These are phyloP conservation scores for Sporothrix luriei DNA, from an alignment of 2,329 filamentous ascomycete species.

Conservation along the genomic window DNA sequence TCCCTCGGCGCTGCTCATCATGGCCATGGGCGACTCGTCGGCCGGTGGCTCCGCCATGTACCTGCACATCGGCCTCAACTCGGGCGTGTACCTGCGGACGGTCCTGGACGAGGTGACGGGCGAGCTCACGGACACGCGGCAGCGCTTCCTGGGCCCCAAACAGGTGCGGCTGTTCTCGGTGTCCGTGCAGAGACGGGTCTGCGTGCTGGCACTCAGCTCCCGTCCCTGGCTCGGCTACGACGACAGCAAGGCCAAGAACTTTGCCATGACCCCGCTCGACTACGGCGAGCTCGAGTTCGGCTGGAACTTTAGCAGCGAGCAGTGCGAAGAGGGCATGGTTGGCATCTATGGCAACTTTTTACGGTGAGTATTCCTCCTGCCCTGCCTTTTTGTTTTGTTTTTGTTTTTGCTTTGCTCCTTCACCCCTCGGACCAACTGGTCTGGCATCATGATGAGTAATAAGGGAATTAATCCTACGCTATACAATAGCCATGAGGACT, in stretches of 20 bases:
- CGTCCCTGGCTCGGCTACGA: conserved; percentile 96
- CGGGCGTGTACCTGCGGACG: conserved; percentile 92
- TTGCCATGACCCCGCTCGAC: conserved; percentile 88
- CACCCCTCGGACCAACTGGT: not conserved
- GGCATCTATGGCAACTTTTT: conserved; percentile 87
- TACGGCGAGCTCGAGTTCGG: conserved; percentile 89
- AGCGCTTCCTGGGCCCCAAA: conserved; percentile 90
- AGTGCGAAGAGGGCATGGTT: conserved; percentile 91
- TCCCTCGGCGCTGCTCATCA: conserved; percentile 85
- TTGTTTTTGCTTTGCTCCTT: conserved; percentile 42
- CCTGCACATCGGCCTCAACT: conserved; percentile 92
- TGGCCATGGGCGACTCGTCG: conserved; percentile 92
- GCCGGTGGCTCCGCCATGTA: conserved; percentile 87
- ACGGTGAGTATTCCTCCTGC: conserved; percentile 63
- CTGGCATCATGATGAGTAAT: conserved; percentile 58
- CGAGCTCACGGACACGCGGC: conserved; percentile 90
- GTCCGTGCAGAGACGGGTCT: conserved; percentile 80
- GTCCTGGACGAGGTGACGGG: conserved; percentile 94
- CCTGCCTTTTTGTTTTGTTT: conserved; percentile 65
- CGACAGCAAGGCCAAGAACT: conserved; percentile 80
- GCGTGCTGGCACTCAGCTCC: conserved; percentile 86
- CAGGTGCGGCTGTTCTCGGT: conserved; percentile 88
- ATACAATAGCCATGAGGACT: conserved; percentile 56
- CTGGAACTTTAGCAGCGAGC: conserved; percentile 95
- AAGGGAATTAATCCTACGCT: conserved; percentile 59